Percentiles rank a stretch among this genome's conserved stretches.
Conservation (phyloP, 176 grass and related monocot genomes). For the Ensete glaucum region DNA sequence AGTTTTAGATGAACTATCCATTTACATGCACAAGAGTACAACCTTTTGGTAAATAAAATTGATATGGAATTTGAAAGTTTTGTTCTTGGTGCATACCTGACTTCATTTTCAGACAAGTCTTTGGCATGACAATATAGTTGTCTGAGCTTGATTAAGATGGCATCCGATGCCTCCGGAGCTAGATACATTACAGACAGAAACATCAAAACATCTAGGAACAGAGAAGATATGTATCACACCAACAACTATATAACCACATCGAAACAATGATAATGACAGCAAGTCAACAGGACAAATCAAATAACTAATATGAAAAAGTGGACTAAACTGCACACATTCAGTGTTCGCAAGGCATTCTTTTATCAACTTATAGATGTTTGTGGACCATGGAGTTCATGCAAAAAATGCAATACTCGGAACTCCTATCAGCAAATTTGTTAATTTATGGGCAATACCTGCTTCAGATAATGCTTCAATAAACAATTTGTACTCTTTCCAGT, state of each 20-base stretch:
- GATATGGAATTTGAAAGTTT: neutral
- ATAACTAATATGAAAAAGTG: neutral
- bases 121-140: constrained; percentile 56
- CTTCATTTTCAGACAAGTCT: constrained; percentile 76
- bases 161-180: constrained; percentile 69
- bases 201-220: neutral
- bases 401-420: no score
- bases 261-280: no score
- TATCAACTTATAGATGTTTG: neutral
- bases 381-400: neutral
- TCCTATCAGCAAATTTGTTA: no score
- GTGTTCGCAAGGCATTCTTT: neutral
- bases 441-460: no score
- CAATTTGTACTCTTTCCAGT: neutral
- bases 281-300: neutral
- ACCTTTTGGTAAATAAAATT: constrained; percentile 12
- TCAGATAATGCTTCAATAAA: neutral
- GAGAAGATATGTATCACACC: neutral
- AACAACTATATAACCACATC: neutral
- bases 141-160: constrained; percentile 48
- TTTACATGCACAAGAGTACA: constrained; percentile 1
- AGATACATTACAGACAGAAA: constrained; percentile 28
- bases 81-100: constrained; percentile 37
- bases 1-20: neutral
- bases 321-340: neutral